phyloP scores from a whole-genome alignment of 2,329 filamentous ascomycete species.

The Fusarium humuli region DNA sequence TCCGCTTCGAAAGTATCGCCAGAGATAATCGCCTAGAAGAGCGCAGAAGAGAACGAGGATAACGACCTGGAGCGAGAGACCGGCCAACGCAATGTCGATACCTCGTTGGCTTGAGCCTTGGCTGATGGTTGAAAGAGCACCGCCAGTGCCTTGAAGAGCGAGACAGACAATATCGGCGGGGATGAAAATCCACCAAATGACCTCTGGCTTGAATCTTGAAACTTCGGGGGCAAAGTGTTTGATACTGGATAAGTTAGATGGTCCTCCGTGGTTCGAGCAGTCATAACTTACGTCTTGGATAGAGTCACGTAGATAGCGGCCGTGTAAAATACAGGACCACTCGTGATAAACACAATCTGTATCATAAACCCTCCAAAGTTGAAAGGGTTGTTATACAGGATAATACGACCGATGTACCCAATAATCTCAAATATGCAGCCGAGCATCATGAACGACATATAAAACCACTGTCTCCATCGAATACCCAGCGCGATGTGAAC shows the following conservation, averaged over 20 bases:
- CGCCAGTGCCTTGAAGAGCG: constrained; percentile 66
- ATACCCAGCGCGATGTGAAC: constrained; percentile 57
- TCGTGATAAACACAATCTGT: constrained; percentile 65
- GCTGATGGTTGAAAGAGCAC: constrained; percentile 61
- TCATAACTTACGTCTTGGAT: constrained; percentile 49
- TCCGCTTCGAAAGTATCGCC: constrained; percentile 51
- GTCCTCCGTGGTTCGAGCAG: fast-evolving
- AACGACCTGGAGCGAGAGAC: constrained; percentile 69
- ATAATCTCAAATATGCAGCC: constrained; percentile 70
- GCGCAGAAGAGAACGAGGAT: constrained; percentile 65
- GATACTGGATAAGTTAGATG: constrained; percentile 47
- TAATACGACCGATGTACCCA: constrained; percentile 70
- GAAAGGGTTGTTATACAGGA: constrained; percentile 68
- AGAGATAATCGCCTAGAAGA: constrained; percentile 61
- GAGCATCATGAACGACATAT: constrained; percentile 61
- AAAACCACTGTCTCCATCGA: constrained; percentile 57
- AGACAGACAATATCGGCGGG: constrained; percentile 67
- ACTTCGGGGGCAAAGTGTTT: constrained; percentile 53
- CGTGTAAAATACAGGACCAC: constrained; percentile 57
- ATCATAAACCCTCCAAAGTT: constrained; percentile 69
- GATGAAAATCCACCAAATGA: constrained; percentile 61
- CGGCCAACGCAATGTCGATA: constrained; percentile 56
- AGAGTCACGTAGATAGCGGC: constrained; percentile 75
- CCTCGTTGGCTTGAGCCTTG: constrained; percentile 58
- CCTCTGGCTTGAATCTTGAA: constrained; percentile 55